These are phyloP conservation scores for Trichoderma sp. DNA, from an alignment of 2,329 filamentous ascomycete species.

Conservation along the genomic window DNA sequence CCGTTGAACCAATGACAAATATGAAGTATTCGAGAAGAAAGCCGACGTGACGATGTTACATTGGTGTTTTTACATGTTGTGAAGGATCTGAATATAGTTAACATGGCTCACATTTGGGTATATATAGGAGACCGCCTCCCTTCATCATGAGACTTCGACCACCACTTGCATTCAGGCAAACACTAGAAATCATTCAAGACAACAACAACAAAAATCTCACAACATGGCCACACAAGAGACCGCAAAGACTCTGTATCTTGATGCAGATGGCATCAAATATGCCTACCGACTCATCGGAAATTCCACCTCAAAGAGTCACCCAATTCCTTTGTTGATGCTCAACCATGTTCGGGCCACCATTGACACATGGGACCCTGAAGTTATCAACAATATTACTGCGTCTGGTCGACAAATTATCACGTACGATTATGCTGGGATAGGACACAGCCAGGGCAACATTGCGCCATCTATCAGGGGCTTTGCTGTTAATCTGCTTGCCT, in stretches of 20 bases:
- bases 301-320: conserved; percentile 28
- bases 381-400: conserved; percentile 48
- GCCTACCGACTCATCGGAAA: conserved; percentile 35
- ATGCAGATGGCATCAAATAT: conserved; percentile 31
- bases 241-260: conserved; percentile 29
- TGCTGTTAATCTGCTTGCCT: background rate
- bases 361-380: conserved; percentile 39
- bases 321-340: conserved; percentile 28
- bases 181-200: background rate
- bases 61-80: background rate
- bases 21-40: background rate
- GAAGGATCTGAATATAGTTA: background rate
- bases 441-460: background rate
- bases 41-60: background rate
- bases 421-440: conserved; percentile 24
- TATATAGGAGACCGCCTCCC: background rate
- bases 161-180: background rate
- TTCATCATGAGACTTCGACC: background rate
- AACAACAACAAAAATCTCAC: background rate
- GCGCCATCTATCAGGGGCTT: background rate
- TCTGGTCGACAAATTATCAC: conserved; percentile 40
- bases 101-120: background rate
- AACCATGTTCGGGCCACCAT: conserved; percentile 26
- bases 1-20: background rate
- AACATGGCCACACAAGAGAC: conserved; percentile 33